Evolutionary conservation across 1,284 basidiomycete genomes (phyloP), one percentile per base, ranked within the genome.

Genomic region (Cystobasidiaceae sp.): DNA sequence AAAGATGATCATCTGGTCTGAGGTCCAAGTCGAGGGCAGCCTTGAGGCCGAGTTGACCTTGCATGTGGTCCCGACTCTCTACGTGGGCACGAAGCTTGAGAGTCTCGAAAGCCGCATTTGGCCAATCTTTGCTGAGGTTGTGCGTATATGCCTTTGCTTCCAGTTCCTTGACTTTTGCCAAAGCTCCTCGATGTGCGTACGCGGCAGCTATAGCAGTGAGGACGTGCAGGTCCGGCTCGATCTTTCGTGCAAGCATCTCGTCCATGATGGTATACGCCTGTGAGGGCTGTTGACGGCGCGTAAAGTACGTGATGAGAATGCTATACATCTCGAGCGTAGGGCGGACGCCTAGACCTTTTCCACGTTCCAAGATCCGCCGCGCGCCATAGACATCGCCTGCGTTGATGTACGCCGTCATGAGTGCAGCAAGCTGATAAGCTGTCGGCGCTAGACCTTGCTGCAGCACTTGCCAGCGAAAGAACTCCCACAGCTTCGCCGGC

Each of bases 351-450:
- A 69, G 62, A 19, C 67, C 68, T 19, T 63, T 25, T 25, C 67
- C 67, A 34, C 69, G 60, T 0, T 67, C 52, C 33, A 73, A 37
- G 7, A 61, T 68, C 56, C 57, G 50, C 8, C 49, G 46, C 0
- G 72, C 72, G 3, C 71, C 72, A 4, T 51, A 62, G 2, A 65
- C 39, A 46, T 73, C 69, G 21, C 69, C 70, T 17, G 66, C 45
- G 2, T 48, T 45, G 27, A 70, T 59, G 65, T 69, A 71, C 3
- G 72, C 72, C 1, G 67, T 62, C 49, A 73, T 63, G 41, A 73
- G 56, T 25, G 70, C 54, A 2, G 64, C 30, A 41, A 73, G 30
- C 50, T 71, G 71, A 37, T 68, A 64, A 25, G 56, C 30, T 1
- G 62, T 69, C 13, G 72, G 71, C 3, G 60, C 56, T 17, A 71